Base-by-base conservation (phyloP, 78 protist species). In the Dictyostelium capitatum region DNA sequence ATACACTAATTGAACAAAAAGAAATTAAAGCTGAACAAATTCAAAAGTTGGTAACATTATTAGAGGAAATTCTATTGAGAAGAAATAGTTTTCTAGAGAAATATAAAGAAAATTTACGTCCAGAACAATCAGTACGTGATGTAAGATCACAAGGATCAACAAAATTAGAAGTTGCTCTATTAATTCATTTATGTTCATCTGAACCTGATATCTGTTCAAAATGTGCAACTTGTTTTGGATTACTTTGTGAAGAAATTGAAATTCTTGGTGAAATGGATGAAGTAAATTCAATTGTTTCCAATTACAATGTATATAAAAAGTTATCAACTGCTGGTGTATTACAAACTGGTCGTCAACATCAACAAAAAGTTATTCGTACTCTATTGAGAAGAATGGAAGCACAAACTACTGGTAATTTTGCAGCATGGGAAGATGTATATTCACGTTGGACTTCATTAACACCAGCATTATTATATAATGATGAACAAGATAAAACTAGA, bases 351-450 rank as follows among this genome's bases (percentile, higher is more conserved):
- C 50, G 96, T n/a, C 90, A 73, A 28, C 90, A 69, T 43, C 97
- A 95, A 75, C 97, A 95, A 78, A 95, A 95, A 37, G 83, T 73
- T 7, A 87, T 95, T 81, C 95, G 95, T 41, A 46, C 79, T 17
- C 79, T 95, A 0, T 53, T 95, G 10, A 51, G 97, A 32, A 46
- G 83, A 7, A 91, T 91, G 15, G 81, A 62, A 20, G 48, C 57
- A 9, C 89, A 75, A 59, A 95, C 97, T n/a, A 28, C 91, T 11
- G 97, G 97, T 83, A 91, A 90, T 46, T 70, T 82, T 53, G 90
- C 91, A 1, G 97, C 97, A 1, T 95, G 97, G 97, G 87, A 85
- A 28, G 91, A 95, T 73, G 83, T 82, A 30, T 91, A 74, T 54
- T 30, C 70, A 4, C 83, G 90, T 37, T 95, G 92, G 92, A 30